phyloP scores from a whole-genome alignment of 139 green algal genomes.

The Chlorella sp. region DNA sequence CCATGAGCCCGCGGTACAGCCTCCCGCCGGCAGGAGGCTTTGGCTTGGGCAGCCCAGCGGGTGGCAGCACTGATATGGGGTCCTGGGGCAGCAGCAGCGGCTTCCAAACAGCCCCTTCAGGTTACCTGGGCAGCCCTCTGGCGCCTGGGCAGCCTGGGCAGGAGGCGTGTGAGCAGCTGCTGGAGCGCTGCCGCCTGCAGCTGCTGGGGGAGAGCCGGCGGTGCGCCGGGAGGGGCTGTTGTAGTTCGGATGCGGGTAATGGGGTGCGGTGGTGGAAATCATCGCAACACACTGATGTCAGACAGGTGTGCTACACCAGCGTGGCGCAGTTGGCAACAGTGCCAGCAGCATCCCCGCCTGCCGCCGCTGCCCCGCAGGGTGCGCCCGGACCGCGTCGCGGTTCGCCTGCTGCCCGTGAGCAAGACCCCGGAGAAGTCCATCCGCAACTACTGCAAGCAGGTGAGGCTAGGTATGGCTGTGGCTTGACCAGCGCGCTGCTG shows the following conservation, averaged over 20 bases:
- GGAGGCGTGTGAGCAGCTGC: neutral
- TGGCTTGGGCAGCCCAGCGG: too few relatives aligned
- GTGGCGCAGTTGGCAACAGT: too few relatives aligned
- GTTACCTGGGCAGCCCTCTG: neutral
- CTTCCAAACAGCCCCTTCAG: too few relatives aligned
- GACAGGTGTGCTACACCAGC: neutral
- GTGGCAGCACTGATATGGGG: too few relatives aligned
- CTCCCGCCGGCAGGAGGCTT: too few relatives aligned
- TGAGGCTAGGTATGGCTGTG: neutral
- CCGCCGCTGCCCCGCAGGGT: neutral
- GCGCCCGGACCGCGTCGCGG: neutral
- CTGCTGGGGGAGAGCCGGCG: neutral
- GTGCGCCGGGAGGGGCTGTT: neutral
- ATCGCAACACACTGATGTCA: neutral
- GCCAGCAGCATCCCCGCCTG: neutral
- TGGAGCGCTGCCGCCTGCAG: conserved; percentile 16
- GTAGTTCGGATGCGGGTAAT: neutral
- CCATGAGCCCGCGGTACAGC: too few relatives aligned
- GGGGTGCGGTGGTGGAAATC: neutral
- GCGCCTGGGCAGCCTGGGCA: neutral
- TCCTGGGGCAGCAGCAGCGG: too few relatives aligned
- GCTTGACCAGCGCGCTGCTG: too few relatives aligned
- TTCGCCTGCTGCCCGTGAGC: neutral
- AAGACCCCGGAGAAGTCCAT: conserved; percentile 2
- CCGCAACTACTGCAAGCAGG: neutral